Evolutionary conservation across 1,139 yeast species (phyloP), one percentile per base, ranked within the genome.

Genomic region (Saccharomycopsis phalli): DNA sequence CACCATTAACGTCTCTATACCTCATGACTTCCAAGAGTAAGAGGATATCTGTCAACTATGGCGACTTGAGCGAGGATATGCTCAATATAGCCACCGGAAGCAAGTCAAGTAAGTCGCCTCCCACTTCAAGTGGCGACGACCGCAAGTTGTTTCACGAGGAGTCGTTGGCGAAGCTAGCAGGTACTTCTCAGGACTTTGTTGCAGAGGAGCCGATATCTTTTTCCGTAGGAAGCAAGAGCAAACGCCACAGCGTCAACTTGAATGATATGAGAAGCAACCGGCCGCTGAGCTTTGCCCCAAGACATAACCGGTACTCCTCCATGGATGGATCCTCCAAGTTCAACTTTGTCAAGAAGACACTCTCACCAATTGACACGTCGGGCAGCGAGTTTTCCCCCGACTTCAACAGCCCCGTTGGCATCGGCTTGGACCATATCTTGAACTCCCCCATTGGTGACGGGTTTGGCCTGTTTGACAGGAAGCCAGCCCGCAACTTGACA

Each of bases 41-140:
- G 18, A 27, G 47, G 16, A 43, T 34, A 7, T 44, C 47, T 20
- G 41, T 44, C 4, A 41, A 41, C 27, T 44, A 44, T 31, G 47
- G 47, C 5, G 47, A 44, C 30, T 21, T 41, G 18, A 41, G 40
- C 19, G 47, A 44, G 31, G 47, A 44, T 21, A 28, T 44, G 23
- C 22, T 44, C 10, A 31, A 34, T 28, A 22, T 38, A 17, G 44
- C 46, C 10, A 13, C 25, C 17, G 22, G 36, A 5, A 38, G 17
- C 32, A 27, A 14, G 19, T 39, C 31, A 19, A 40, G 33, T 22
- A 41, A 22, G 23, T 33, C 38, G 22, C 41, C 41, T 13, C 31
- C 8, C 14, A 28, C 22, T 11, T n/a, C n/a, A n/a, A n/a, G n/a
- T n/a, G 8, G 13, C 7, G 21, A 22, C 26, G 20, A 8, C 7